phyloP scores from a whole-genome alignment of 108 stramenopile genomes.

The Skeletonema marinoi region DNA sequence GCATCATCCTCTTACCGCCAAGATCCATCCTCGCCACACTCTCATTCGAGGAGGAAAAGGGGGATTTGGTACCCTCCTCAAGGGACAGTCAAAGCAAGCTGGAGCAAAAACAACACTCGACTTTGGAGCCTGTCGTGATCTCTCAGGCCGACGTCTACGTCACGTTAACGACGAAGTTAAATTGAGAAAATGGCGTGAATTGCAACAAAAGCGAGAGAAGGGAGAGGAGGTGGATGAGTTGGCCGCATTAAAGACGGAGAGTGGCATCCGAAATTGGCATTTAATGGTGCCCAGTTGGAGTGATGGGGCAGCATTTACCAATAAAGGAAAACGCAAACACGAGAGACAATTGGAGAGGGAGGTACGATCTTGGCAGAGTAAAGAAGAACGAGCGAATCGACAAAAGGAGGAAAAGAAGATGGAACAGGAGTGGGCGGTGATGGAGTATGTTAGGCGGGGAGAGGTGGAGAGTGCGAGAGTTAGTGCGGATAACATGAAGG shows the following conservation, averaged over 20 bases:
- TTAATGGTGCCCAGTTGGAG: conserved; percentile 93
- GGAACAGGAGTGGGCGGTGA: conserved; percentile 58
- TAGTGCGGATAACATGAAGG: conserved; percentile 34
- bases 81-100: conserved; percentile 90
- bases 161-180: conserved; percentile 98
- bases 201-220: conserved; percentile 52
- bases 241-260: conserved; percentile 69
- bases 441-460: conserved; percentile 62
- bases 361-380: conserved; percentile 33
- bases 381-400: conserved; percentile 51
- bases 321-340: conserved; percentile 63
- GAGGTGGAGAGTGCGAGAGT: conserved; percentile 37
- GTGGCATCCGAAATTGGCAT: conserved; percentile 94
- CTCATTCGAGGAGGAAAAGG: conserved; percentile 85
- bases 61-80: conserved; percentile 95
- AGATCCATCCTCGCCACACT: conserved; percentile 22
- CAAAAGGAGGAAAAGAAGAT: conserved; percentile 51
- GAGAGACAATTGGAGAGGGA: conserved; percentile 69
- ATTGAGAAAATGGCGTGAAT: conserved; percentile 82
- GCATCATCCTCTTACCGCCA: conserved; percentile 15
- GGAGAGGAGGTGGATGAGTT: conserved; percentile 55
- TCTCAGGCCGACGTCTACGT: conserved; percentile 95
- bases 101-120: conserved; percentile 89
- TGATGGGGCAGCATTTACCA: conserved; percentile 54
- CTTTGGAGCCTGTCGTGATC: conserved; percentile 98